Evolutionary conservation across 1,139 yeast species (phyloP).

Genomic region (Blastobotrys illinoisensis): DNA sequence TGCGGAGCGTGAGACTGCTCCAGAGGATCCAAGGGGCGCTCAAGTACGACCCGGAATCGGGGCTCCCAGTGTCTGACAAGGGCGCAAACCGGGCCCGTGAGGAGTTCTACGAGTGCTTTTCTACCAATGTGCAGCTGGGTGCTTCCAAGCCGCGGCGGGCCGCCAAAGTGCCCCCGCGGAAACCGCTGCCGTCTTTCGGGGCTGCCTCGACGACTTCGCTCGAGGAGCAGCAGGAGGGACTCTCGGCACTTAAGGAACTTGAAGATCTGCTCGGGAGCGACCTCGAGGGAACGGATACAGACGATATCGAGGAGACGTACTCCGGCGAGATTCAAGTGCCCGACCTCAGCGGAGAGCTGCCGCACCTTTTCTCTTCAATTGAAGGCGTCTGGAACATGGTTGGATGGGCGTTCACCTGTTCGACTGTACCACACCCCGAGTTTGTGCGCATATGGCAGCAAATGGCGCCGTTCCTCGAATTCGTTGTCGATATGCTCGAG

Average conservation of each 20-base stretch:
- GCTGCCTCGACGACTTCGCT: neutral
- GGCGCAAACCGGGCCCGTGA: neutral
- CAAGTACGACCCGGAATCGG: neutral
- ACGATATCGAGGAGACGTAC: neutral
- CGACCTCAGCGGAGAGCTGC: neutral
- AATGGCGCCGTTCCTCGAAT: constrained; percentile 13
- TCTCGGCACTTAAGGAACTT: neutral
- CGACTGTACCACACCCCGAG: constrained; percentile 13
- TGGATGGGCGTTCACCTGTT: constrained; percentile 20
- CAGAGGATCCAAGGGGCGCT: constrained; percentile 3
- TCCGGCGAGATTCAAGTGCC: neutral
- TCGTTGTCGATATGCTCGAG: constrained; percentile 15
- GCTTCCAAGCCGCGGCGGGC: neutral
- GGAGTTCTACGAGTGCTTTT: neutral
- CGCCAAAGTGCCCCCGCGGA: neutral
- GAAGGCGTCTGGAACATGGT: constrained; percentile 15
- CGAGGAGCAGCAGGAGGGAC: neutral
- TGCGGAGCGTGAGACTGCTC: constrained; percentile 9
- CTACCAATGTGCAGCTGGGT: neutral
- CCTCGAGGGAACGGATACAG: neutral
- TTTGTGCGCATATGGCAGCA: constrained; percentile 17
- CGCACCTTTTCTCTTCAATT: neutral
- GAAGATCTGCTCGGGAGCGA: neutral
- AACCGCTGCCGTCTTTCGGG: neutral
- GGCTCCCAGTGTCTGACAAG: neutral